Evolutionary conservation across 176 grass and related monocot species (phyloP), one percentile per base, ranked within the genome.

Genomic region (Musa schizocarpa): DNA sequence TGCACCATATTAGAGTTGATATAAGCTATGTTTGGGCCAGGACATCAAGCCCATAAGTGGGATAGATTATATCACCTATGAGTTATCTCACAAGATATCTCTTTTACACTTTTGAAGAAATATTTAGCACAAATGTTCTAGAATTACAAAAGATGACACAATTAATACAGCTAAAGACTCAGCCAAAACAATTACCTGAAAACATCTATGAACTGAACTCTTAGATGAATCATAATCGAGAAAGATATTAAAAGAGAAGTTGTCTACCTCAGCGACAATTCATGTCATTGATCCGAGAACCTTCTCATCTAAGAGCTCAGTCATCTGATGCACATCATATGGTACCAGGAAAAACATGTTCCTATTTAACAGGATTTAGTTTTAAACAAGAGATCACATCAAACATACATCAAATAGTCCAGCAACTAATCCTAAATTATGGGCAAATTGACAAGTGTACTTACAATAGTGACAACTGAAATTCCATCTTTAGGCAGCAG

Each of bases 311-410:
- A 77, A 69, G 51, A 78, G 74, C 43, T 65, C 76, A 72, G 87
- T 71, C 24, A 82, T 54, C 19, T 75, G 63, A 81, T 81, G 69
- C 13, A 69, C 74, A 54, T 51, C 48, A 69, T 76, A 78, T 58
- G 84, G 82, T 51, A 89, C 65, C 70, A 92, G 77, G 73, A 89
- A 85, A 34, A 29, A 85, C 76, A 68, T 92, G 86, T 24, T 86
- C 90, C 78, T 87, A 89, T 76, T 92, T 86, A 49, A 92, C 82
- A 80, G 90, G 90, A 86, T 89, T 72, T 64, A n/a, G 72, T 82
- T 92, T 74, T 54, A 69, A 65, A 50, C n/a, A 43, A 76, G 21
- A 79, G 84, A 78, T 69, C 27, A 48, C 19, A 9, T 50, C 17
- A 21, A 11, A 50, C 3, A 52, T 50, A 51, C 34, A 51, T 13